Percentiles rank a stretch among this genome's conserved stretches.
Conservation (phyloP, 345 rosid species). For the Boechera retrofracta region DNA sequence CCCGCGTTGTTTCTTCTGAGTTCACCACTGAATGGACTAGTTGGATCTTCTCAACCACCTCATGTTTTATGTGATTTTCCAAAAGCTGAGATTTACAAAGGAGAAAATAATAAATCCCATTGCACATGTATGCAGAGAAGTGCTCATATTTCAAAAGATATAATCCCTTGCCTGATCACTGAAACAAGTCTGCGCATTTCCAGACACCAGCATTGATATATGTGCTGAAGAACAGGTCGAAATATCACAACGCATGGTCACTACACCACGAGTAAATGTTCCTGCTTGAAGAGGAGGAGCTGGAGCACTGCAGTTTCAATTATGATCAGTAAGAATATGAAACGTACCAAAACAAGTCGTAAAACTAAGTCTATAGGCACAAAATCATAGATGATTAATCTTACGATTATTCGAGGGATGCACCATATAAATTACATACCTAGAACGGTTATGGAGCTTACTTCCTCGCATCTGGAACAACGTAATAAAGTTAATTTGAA, state of each 20-base stretch:
- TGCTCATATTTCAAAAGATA: neutral
- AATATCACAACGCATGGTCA: constrained; percentile 97
- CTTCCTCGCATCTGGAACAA: constrained; percentile 87
- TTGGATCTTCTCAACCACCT: constrained; percentile 76
- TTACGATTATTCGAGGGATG: constrained; percentile 4
- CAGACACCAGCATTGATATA: constrained; percentile 90
- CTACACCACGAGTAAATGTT: constrained; percentile 95
- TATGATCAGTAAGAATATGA: constrained; percentile 3
- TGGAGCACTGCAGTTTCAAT: constrained; percentile 78
- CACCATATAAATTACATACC: constrained; percentile 55
- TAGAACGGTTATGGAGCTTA: constrained; percentile 91
- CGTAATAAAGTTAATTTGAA: constrained; percentile 7
- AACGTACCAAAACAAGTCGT: constrained; percentile 5
- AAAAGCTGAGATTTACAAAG: constrained; percentile 63
- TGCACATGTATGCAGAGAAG: constrained; percentile 19
- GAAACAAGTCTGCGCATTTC: constrained; percentile 97
- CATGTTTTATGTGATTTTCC: constrained; percentile 96
- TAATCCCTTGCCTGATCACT: constrained; percentile 84
- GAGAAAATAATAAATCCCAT: constrained; percentile 22
- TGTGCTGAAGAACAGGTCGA: constrained; percentile 93
- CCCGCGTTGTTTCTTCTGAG: constrained; percentile 59
- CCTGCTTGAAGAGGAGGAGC: constrained; percentile 99
- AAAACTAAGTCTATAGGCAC: neutral
- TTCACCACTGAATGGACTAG: constrained; percentile 70
- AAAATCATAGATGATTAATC: constrained; percentile 1